phyloP scores from a whole-genome alignment of 179 eudicot species.

The Silene vulgaris region DNA sequence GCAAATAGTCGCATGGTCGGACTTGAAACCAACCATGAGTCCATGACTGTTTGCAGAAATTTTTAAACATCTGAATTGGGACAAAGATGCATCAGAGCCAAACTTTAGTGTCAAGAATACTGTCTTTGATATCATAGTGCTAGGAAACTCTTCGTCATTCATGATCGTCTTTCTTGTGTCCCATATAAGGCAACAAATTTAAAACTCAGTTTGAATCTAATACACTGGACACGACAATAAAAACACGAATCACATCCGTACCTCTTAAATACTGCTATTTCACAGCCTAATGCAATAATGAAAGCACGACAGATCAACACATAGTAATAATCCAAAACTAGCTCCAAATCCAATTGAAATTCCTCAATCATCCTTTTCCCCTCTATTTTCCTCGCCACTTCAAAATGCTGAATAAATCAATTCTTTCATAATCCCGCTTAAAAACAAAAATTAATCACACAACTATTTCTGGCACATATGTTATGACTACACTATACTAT shows the following conservation, averaged over 20 bases:
- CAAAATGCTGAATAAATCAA: constrained; percentile 8
- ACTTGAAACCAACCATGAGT: too few relatives aligned
- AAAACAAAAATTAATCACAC: background rate
- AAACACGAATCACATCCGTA: background rate
- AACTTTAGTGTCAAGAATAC: background rate
- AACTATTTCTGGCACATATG: background rate
- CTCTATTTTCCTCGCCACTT: background rate
- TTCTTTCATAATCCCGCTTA: background rate
- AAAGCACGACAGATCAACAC: background rate
- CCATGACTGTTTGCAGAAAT: too few relatives aligned
- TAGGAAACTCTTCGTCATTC: background rate
- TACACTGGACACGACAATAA: background rate
- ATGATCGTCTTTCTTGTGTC: background rate
- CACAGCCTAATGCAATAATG: background rate
- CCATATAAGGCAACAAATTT: background rate
- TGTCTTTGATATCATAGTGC: background rate
- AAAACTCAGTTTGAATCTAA: background rate
- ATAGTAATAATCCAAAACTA: background rate
- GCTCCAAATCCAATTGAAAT: background rate
- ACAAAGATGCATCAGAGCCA: background rate
- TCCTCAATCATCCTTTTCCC: background rate
- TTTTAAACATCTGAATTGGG: background rate
- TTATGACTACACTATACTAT: background rate
- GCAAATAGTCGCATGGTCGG: background rate
- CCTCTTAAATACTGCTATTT: background rate